phyloP scores from a whole-genome alignment of 2,329 filamentous ascomycete genomes.

The Exophiala sp. region DNA sequence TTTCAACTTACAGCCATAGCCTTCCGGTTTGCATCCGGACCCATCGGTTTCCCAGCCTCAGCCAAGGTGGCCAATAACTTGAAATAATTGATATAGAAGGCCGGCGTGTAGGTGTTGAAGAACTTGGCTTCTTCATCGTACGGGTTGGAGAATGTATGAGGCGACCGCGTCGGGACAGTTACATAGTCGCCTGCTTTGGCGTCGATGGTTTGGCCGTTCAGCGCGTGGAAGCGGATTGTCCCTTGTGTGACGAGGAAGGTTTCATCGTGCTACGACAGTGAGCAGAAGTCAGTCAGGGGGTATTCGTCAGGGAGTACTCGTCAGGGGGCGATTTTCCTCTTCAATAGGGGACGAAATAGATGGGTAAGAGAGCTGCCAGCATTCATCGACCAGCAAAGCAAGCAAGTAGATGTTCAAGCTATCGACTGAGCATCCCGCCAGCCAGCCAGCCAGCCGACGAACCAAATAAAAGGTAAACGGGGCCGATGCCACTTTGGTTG shows the following conservation, averaged over 20 bases:
- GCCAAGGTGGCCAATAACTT: slow-evolving; percentile 46
- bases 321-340: too few relatives aligned
- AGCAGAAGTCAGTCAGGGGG: too few relatives aligned
- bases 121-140: slow-evolving; percentile 50
- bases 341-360: too few relatives aligned
- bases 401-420: too few relatives aligned
- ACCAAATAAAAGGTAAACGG: too few relatives aligned
- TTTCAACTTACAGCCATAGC: slow-evolving; percentile 28
- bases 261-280: slow-evolving; percentile 57
- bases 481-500: too few relatives aligned
- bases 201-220: slow-evolving; percentile 25
- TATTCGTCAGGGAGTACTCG: too few relatives aligned
- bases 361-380: too few relatives aligned
- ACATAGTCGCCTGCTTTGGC: slow-evolving; percentile 43
- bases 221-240: slow-evolving; percentile 26
- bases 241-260: slow-evolving; percentile 49
- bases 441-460: too few relatives aligned
- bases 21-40: slow-evolving; percentile 24
- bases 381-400: too few relatives aligned
- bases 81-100: slow-evolving; percentile 55
- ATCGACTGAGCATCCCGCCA: too few relatives aligned
- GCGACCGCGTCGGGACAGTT: slow-evolving; percentile 49
- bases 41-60: slow-evolving; percentile 37
- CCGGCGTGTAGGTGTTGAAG: slow-evolving; percentile 54
- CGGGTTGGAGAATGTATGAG: slow-evolving; percentile 54